phyloP scores from a whole-genome alignment of 1,284 basidiomycete genomes.

The Ceratobasidium theobromae region DNA sequence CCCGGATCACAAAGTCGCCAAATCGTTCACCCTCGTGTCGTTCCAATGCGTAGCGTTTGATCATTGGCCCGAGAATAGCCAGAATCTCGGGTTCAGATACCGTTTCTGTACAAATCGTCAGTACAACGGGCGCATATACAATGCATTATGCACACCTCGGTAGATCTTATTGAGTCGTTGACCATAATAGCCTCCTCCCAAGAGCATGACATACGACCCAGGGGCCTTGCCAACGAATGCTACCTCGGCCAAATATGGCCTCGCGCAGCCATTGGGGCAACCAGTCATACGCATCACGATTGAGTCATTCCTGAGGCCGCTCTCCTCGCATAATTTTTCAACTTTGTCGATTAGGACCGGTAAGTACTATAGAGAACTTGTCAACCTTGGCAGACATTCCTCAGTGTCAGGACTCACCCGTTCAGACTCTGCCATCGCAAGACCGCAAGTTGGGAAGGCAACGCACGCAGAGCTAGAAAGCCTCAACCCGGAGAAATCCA shows the following conservation, averaged over 20 bases:
- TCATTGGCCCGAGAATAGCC: slow-evolving; percentile 86
- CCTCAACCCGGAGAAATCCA: slow-evolving; percentile 78
- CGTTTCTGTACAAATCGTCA: slow-evolving; percentile 58
- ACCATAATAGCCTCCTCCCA: slow-evolving; percentile 93
- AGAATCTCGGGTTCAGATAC: slow-evolving; percentile 95
- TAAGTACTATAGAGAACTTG: slow-evolving; percentile 63
- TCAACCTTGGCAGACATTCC: neutral
- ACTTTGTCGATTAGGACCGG: slow-evolving; percentile 94
- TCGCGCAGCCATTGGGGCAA: slow-evolving; percentile 90
- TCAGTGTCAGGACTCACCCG: slow-evolving; percentile 51
- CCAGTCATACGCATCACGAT: slow-evolving; percentile 99
- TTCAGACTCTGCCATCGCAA: slow-evolving; percentile 96
- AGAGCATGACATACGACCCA: slow-evolving; percentile 90
- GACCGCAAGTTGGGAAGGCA: slow-evolving; percentile 94
- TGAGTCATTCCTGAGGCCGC: slow-evolving; percentile 87
- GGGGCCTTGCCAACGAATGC: slow-evolving; percentile 97
- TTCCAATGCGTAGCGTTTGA: slow-evolving; percentile 90
- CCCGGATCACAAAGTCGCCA: slow-evolving; percentile 92
- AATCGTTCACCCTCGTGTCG: slow-evolving; percentile 89
- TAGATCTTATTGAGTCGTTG: slow-evolving; percentile 94
- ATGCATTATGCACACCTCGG: slow-evolving; percentile 53
- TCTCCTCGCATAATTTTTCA: slow-evolving; percentile 91
- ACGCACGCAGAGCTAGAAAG: slow-evolving; percentile 93
- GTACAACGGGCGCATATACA: neutral
- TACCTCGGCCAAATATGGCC: slow-evolving; percentile 91